These are phyloP conservation scores for Trichomonascaceae sp. DNA, from an alignment of 1,139 yeast genomes.

Conservation along the genomic window DNA sequence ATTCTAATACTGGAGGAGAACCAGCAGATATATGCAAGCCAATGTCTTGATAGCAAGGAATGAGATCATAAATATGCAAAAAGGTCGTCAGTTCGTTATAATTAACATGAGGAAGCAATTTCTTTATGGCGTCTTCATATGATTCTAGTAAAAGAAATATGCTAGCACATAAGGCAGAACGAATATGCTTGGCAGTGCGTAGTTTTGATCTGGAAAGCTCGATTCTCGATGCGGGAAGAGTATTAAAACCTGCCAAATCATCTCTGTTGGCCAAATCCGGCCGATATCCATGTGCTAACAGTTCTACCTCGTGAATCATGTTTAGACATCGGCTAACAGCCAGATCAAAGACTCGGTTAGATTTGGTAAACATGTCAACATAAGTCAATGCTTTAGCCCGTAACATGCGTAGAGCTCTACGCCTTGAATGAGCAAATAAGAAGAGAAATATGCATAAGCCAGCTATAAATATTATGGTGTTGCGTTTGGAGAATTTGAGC, in stretches of 20 bases:
- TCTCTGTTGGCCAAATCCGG: conserved; percentile 21
- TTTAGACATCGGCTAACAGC: conserved; percentile 29
- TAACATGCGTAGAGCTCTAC: conserved; percentile 31
- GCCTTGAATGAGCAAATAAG: conserved; percentile 31
- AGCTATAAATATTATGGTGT: conserved; percentile 21
- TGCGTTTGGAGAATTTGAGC: conserved; percentile 3
- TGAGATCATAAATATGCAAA: conserved; percentile 37
- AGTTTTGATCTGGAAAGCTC: conserved; percentile 13
- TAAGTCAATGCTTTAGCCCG: conserved; percentile 30
- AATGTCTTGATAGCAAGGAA: conserved; percentile 6
- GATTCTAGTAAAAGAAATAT: conserved; percentile 26
- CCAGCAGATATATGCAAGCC: conserved; percentile 1
- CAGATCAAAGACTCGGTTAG: conserved; percentile 30
- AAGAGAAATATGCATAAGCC: conserved; percentile 27
- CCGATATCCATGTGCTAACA: conserved; percentile 31
- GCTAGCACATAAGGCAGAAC: conserved; percentile 30
- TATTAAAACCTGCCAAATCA: conserved; percentile 2
- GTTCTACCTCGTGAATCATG: conserved; percentile 35
- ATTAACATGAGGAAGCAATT: conserved; percentile 28
- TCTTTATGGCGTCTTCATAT: conserved; percentile 26
- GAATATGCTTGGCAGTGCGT: conserved; percentile 25
- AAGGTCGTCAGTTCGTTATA: conserved; percentile 36
- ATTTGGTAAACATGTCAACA: conserved; percentile 27
- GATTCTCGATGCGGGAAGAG: conserved; percentile 16
- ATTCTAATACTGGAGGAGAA: conserved; percentile 5